phyloP scores from a whole-genome alignment of 1,139 yeast genomes.

The Yamadazyma taylorii region DNA sequence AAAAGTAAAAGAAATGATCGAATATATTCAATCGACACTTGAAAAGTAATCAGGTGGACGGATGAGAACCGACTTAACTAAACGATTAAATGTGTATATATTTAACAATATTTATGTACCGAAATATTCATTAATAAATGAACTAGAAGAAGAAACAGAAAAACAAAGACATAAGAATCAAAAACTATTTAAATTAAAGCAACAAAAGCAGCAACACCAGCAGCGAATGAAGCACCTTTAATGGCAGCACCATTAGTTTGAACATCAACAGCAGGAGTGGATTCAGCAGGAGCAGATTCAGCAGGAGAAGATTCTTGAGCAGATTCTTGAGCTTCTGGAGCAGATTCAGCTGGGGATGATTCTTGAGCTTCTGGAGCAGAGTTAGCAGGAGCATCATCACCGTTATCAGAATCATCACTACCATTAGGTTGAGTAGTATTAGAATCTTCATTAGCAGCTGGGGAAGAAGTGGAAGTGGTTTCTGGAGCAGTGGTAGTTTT shows the following conservation, averaged over 20 bases:
- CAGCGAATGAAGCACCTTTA: slow-evolving; percentile 13
- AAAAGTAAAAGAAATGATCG: slow-evolving; percentile 12
- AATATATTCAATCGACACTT: slow-evolving; percentile 7
- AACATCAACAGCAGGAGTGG: slow-evolving; percentile 7
- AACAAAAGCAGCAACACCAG: slow-evolving; percentile 17
- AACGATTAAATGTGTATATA: no score
- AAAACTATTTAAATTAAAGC: slow-evolving; percentile 14
- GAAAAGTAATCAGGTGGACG: background rate
- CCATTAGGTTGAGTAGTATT: slow-evolving; percentile 6
- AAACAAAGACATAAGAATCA: background rate
- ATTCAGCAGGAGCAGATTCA: slow-evolving; percentile 3
- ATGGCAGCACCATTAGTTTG: slow-evolving; percentile 12
- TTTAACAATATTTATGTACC: background rate
- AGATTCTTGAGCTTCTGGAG: slow-evolving; percentile 5
- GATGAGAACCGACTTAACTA: no score
- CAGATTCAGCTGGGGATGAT: slow-evolving; percentile 6
- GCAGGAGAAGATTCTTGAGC: slow-evolving; percentile 5
- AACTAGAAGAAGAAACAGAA: background rate
- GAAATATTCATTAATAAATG: background rate
- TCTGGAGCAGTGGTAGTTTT: slow-evolving; percentile 5
- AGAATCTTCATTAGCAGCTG: slow-evolving; percentile 7
- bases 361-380: slow-evolving; percentile 1
- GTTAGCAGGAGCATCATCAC: slow-evolving; percentile 8
- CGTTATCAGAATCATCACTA: no score
- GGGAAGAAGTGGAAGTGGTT: slow-evolving; percentile 7